Evolutionary conservation across 208 protist species (phyloP).

Genomic region (Trypanosomatidae sp.): DNA sequence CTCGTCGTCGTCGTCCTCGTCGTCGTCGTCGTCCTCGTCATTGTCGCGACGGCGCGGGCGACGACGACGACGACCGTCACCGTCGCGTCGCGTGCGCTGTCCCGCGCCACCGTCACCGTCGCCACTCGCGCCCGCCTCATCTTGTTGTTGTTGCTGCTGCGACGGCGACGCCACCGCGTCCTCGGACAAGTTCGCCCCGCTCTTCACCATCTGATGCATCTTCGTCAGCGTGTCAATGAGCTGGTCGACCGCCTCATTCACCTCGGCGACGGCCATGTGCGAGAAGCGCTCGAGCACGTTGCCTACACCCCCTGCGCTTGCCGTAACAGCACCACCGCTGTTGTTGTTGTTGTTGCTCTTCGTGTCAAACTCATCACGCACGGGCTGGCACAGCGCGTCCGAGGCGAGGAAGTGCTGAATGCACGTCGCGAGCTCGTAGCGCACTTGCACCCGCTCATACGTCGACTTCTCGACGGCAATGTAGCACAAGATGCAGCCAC

Average conservation of each 20-base stretch:
- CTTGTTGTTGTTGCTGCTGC: conserved; percentile 3
- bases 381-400: conserved; percentile 51
- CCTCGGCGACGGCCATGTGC: conserved; percentile 80
- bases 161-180: conserved; percentile 12
- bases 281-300: conserved; percentile 77
- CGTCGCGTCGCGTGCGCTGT: background rate
- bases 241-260: conserved; percentile 76
- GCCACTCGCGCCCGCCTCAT: background rate
- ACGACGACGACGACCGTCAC: background rate
- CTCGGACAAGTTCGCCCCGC: conserved; percentile 47
- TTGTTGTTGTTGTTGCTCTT: too few relatives aligned
- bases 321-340: too few relatives aligned
- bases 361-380: conserved; percentile 59
- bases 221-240: conserved; percentile 65
- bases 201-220: conserved; percentile 68
- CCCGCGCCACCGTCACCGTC: background rate
- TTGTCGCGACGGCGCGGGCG: conserved; percentile 1
- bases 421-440: conserved; percentile 71
- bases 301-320: too few relatives aligned
- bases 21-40: conserved; percentile 9
- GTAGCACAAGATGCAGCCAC: conserved; percentile 77
- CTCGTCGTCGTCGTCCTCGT: conserved; percentile 20
- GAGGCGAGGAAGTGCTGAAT: conserved; percentile 56
- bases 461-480: conserved; percentile 81
- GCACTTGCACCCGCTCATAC: conserved; percentile 74